Evolutionary conservation across 106 monocot species (phyloP), one percentile per base, ranked within the genome.

Genomic region (Chionographis japonica): DNA sequence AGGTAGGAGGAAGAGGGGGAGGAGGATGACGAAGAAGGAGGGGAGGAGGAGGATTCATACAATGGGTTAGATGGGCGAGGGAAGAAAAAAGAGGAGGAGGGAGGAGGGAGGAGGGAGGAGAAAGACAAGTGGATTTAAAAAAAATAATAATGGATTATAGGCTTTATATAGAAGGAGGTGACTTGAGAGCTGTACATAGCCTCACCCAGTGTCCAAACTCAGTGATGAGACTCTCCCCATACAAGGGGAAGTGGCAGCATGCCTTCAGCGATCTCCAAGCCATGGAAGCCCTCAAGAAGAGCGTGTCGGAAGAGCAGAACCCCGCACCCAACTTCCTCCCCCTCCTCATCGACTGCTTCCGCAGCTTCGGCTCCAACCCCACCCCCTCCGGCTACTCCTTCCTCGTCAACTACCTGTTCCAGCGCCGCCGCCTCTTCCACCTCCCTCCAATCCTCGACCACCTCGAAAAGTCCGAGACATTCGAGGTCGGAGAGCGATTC

Each of bases 301-400:
- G 72, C 61, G 46, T 83, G 2, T 37, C 58, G 3, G 61, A 73
- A 55, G 65, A 63, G 15, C 35, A 65, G 9, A 59, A 63, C 35
- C 53, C 64, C 17, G 37, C 37, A 56, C 42, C 76, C 27, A 53
- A 81, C 65, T 60, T 72, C 49, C n/a, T 80, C 39, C 54, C 80
- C 20, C 7, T 78, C 18, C 38, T 90, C n/a, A 55, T 42, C 6
- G 58, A 62, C 39, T 70, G 65, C 43, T 83, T 83, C 43, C 68
- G 57, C 40, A 60, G 43, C 41, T 75, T 77, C 61, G 78, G 74
- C 41, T 42, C 65, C 6, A 46, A 68, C 3, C 86, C 81, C 4
- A 76, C 35, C 53, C 66, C 70, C 4, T 80, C 83, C 15, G 86
- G 79, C 0, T 87, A 84, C 72, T 72, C 79, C 35, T 82, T 82